A percentile compares a stretch with the other conserved stretches of the same genome.
Evolutionary conservation across 768 basidiomycete species (phyloP).

Genomic region (Agrocybe praecox): DNA sequence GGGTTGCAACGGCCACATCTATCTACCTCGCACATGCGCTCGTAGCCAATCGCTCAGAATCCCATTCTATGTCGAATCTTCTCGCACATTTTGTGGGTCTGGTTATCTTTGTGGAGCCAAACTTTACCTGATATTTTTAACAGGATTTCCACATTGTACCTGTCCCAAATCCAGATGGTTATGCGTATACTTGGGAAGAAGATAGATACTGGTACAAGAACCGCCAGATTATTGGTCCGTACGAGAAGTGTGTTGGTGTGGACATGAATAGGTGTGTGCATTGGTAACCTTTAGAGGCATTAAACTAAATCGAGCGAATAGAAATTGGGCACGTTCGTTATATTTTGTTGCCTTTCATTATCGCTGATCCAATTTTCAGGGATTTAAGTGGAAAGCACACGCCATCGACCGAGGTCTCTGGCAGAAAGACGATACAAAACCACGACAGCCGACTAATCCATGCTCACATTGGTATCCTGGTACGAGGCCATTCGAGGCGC

Average conservation of each 20-base stretch:
- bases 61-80: slow-evolving; percentile 47
- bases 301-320: slow-evolving; percentile 25
- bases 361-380: slow-evolving; percentile 39
- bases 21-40: slow-evolving; percentile 77
- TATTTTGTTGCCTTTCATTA: neutral
- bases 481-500: slow-evolving; percentile 70
- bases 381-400: slow-evolving; percentile 66
- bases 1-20: slow-evolving; percentile 78
- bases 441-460: slow-evolving; percentile 42
- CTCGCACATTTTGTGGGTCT: slow-evolving; percentile 53
- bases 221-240: slow-evolving; percentile 52
- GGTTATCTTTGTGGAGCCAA: slow-evolving; percentile 6
- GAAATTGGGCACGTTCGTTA: slow-evolving; percentile 58
- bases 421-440: slow-evolving; percentile 10
- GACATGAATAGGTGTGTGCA: slow-evolving; percentile 57
- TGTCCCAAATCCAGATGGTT: slow-evolving; percentile 71
- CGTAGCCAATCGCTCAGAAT: slow-evolving; percentile 48
- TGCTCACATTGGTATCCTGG: slow-evolving; percentile 84
- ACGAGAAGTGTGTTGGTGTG: slow-evolving; percentile 61
- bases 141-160: slow-evolving; percentile 72
- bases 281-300: no score
- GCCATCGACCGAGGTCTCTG: slow-evolving; percentile 20
- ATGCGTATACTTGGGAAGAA: slow-evolving; percentile 70
- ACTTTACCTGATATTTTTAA: slow-evolving; percentile 1
- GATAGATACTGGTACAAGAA: slow-evolving; percentile 84